phyloP scores from a whole-genome alignment of 1,284 basidiomycete genomes.

The Hortiboletus rubellus region DNA sequence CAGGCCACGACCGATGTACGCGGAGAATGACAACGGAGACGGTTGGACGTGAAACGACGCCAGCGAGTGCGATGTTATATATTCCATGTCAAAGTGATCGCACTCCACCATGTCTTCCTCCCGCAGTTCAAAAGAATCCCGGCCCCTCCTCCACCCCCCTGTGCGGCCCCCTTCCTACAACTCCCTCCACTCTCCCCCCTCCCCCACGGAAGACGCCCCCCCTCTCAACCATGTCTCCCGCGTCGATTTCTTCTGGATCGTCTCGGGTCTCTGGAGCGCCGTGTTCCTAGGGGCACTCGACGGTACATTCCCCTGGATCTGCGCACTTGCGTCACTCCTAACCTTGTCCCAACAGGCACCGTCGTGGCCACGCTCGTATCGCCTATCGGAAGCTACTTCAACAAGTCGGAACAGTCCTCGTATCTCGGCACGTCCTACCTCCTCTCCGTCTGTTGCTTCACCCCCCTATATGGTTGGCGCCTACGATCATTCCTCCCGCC shows the following conservation, averaged over 20 bases:
- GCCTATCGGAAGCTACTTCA: slow-evolving; percentile 78
- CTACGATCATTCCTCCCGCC: slow-evolving; percentile 11
- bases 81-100: slow-evolving; percentile 13
- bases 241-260: slow-evolving; percentile 62
- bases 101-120: slow-evolving; percentile 22
- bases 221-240: slow-evolving; percentile 48
- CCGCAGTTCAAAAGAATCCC: slow-evolving; percentile 21
- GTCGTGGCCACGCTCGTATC: slow-evolving; percentile 77
- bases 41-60: slow-evolving; percentile 25
- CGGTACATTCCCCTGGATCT: slow-evolving; percentile 44
- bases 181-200: not conserved
- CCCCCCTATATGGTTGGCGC: slow-evolving; percentile 77
- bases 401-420: slow-evolving; percentile 75
- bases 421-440: slow-evolving; percentile 89
- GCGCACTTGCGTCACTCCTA: not conserved
- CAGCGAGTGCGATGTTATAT: slow-evolving; percentile 24
- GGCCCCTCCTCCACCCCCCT: slow-evolving; percentile 25
- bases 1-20: slow-evolving; percentile 24
- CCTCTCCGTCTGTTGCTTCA: slow-evolving; percentile 88
- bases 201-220: not conserved
- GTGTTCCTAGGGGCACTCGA: slow-evolving; percentile 83
- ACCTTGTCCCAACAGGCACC: slow-evolving; percentile 49
- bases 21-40: slow-evolving; percentile 34
- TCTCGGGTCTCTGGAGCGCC: slow-evolving; percentile 74
- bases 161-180: slow-evolving; percentile 6